Conservation (phyloP, 257 asterid genomes). For the Avicennia marina region DNA sequence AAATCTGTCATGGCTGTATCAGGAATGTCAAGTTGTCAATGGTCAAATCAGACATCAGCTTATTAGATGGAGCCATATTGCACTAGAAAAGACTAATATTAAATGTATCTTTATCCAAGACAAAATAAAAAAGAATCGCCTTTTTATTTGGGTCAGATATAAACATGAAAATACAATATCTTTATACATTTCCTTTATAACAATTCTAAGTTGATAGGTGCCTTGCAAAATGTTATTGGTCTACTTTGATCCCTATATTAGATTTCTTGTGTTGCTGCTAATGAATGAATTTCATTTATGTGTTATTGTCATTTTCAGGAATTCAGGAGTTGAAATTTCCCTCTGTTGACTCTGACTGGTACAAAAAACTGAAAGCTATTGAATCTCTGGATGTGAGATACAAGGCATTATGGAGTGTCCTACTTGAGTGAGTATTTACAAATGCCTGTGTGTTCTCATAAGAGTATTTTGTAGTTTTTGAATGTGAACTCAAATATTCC, state of each 20-base stretch:
- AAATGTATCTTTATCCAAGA: too few species aligned
- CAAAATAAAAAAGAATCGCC: too few species aligned
- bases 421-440: slow-evolving; percentile 58
- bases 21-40: too few species aligned
- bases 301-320: slow-evolving; percentile 33
- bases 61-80: too few species aligned
- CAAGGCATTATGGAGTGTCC: slow-evolving; percentile 57
- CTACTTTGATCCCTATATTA: slow-evolving; percentile 1
- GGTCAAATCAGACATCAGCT: too few species aligned
- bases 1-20: too few species aligned
- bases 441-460: slow-evolving; percentile 9
- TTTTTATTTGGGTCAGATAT: too few species aligned
- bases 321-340: slow-evolving; percentile 56
- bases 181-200: not conserved
- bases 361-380: slow-evolving; percentile 68
- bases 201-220: slow-evolving; percentile 1
- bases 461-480: slow-evolving; percentile 15
- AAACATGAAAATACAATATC: too few species aligned
- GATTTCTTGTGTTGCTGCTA: slow-evolving; percentile 18
- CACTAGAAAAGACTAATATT: too few species aligned
- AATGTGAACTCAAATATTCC: not conserved
- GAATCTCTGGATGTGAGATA: slow-evolving; percentile 64
- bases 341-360: slow-evolving; percentile 56
- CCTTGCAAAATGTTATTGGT: slow-evolving; percentile 2
- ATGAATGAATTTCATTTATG: slow-evolving; percentile 18